Conservation (phyloP, 106 monocot genomes). For the Posidonia australis region DNA sequence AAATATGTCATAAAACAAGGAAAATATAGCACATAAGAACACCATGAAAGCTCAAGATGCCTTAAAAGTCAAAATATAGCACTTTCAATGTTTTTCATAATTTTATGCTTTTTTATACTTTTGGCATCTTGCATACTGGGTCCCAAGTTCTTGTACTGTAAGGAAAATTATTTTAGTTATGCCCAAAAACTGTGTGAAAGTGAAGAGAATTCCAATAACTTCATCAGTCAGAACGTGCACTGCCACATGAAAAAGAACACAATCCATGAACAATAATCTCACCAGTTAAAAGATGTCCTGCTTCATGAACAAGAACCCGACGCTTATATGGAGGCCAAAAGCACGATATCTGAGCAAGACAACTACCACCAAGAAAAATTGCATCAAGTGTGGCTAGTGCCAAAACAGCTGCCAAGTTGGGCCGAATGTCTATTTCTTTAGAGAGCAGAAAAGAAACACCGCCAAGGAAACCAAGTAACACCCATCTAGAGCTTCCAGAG, state of each 20-base stretch:
- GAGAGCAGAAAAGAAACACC: constrained; percentile 65
- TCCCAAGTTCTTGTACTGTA: no score
- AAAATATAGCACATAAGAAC: no score
- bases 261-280: not conserved
- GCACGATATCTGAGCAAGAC: constrained; percentile 74
- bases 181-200: no score
- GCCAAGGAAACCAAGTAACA: constrained; percentile 53
- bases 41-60: no score
- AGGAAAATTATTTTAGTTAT: no score
- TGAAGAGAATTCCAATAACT: not conserved
- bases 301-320: constrained; percentile 92
- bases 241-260: not conserved
- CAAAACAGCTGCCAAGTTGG: constrained; percentile 71
- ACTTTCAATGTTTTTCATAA: no score
- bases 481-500: constrained; percentile 51
- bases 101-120: no score
- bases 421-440: constrained; percentile 77
- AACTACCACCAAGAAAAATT: constrained; percentile 89
- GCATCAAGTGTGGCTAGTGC: constrained; percentile 57
- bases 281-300: constrained; percentile 92
- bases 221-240: no score
- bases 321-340: constrained; percentile 88
- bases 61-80: no score
- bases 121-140: no score
- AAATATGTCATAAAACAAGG: no score